A percentile compares a stretch with the other conserved stretches of the same genome.
phyloP scores from a whole-genome alignment of 2,329 filamentous ascomycete genomes.

The Talaromyces sp. region DNA sequence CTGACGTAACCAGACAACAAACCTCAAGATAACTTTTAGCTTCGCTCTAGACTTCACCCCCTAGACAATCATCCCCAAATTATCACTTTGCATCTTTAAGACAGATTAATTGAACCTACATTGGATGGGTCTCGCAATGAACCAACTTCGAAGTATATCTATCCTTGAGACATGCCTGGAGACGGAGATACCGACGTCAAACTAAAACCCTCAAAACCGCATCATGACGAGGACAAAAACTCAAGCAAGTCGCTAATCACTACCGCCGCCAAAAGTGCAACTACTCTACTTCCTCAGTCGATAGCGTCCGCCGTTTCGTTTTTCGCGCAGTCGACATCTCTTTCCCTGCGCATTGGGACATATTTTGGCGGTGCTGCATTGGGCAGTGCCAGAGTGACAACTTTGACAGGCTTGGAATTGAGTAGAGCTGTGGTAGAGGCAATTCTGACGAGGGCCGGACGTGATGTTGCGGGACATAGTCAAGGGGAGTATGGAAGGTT shows the following conservation, averaged over 20 bases:
- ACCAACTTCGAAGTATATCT: background rate
- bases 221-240: background rate
- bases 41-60: background rate
- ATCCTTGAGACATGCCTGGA: slow-evolving; percentile 1
- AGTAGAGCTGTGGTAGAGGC: slow-evolving; percentile 47
- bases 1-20: slow-evolving; percentile 20
- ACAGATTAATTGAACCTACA: background rate
- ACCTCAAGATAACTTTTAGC: slow-evolving; percentile 17
- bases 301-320: slow-evolving; percentile 47
- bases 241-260: background rate
- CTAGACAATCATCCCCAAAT: background rate
- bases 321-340: slow-evolving; percentile 46
- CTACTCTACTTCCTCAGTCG: slow-evolving; percentile 44
- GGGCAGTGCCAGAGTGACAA: slow-evolving; percentile 46
- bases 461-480: slow-evolving; percentile 44
- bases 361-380: slow-evolving; percentile 46
- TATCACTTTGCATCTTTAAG: background rate
- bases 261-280: slow-evolving; percentile 31
- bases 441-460: slow-evolving; percentile 45
- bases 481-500: slow-evolving; percentile 48
- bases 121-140: slow-evolving; percentile 2
- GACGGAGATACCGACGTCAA: background rate
- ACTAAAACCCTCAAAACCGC: background rate
- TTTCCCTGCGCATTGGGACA: slow-evolving; percentile 45
- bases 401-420: slow-evolving; percentile 46